phyloP scores from a whole-genome alignment of 306 rosid genomes.

The Cotoneaster glaucophyllus region DNA sequence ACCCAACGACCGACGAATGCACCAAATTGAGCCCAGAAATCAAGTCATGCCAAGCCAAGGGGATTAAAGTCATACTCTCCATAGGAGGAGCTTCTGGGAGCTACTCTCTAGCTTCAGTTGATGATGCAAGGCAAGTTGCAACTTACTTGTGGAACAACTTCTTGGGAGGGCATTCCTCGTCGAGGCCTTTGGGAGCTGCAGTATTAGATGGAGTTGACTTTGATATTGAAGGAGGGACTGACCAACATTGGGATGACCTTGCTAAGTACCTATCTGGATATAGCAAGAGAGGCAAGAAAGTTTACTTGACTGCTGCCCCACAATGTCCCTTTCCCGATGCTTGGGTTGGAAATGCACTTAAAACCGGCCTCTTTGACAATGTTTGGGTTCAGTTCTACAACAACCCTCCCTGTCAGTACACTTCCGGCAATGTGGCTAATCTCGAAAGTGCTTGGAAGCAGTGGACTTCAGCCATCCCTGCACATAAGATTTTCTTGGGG shows the following conservation, averaged over 20 bases:
- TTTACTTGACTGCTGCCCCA: constrained; percentile 28
- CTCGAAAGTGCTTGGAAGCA: constrained; percentile 47
- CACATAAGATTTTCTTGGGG: constrained; percentile 48
- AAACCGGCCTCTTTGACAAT: constrained; percentile 26
- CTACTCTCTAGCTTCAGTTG: constrained; percentile 22
- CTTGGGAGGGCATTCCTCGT: constrained; percentile 28
- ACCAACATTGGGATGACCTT: constrained; percentile 18
- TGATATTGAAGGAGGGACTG: constrained; percentile 15
- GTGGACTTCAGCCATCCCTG: constrained; percentile 39
- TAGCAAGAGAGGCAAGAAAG: neutral
- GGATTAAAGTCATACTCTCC: constrained; percentile 28
- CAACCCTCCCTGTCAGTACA: constrained; percentile 46
- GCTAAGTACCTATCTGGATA: constrained; percentile 21
- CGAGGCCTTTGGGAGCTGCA: constrained; percentile 28
- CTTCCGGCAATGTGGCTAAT: constrained; percentile 20
- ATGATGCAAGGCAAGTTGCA: constrained; percentile 23
- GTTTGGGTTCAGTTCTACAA: constrained; percentile 73
- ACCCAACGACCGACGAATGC: neutral
- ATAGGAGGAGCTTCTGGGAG: constrained; percentile 26
- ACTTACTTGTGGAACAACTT: constrained; percentile 26
- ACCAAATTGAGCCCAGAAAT: constrained; percentile 19
- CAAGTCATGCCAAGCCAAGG: constrained; percentile 20
- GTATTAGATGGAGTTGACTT: constrained; percentile 36
- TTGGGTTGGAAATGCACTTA: constrained; percentile 18
- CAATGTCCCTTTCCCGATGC: constrained; percentile 32